phyloP scores from a whole-genome alignment of 768 basidiomycete species.

The Termitomyces sp. region DNA sequence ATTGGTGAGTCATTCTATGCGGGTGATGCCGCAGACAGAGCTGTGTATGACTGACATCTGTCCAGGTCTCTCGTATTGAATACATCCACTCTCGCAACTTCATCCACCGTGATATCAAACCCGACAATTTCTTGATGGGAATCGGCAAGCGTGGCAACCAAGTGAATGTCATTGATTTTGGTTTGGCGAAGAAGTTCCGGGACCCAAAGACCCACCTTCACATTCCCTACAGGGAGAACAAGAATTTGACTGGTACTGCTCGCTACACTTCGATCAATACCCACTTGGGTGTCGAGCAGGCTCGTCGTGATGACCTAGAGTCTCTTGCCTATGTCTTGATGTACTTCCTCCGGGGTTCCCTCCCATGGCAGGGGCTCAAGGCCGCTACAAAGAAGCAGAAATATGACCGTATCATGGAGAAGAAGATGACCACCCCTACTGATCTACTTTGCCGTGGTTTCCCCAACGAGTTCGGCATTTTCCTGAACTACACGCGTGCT shows the following conservation, averaged over 20 bases:
- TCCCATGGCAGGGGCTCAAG: constrained; percentile 99
- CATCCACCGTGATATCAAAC: constrained; percentile 97
- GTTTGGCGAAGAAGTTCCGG: constrained; percentile 99
- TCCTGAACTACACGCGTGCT: constrained; percentile 98
- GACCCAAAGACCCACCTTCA: constrained; percentile 99
- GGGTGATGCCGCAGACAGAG: constrained; percentile 12
- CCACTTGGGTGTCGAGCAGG: constrained; percentile 96
- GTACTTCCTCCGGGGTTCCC: constrained; percentile 98
- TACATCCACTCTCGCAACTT: constrained; percentile 99
- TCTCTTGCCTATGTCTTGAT: constrained; percentile 98
- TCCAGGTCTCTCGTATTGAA: constrained; percentile 94
- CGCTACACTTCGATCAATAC: constrained; percentile 99
- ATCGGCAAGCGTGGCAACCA: constrained; percentile 99
- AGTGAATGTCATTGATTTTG: constrained; percentile 98
- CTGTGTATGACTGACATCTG: constrained; percentile 14
- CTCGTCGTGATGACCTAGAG: constrained; percentile 95
- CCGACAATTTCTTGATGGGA: constrained; percentile 99
- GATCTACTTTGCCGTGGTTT: constrained; percentile 98
- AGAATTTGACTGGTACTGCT: constrained; percentile 98
- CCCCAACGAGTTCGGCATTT: constrained; percentile 99
- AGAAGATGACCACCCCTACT: constrained; percentile 99
- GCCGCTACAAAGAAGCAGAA: constrained; percentile 99
- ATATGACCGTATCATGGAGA: constrained; percentile 99
- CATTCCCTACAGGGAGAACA: constrained; percentile 99
- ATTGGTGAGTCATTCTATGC: constrained; percentile 51